phyloP scores from a whole-genome alignment of 2,329 filamentous ascomycete species.

The Exophiala xenobiotica region DNA sequence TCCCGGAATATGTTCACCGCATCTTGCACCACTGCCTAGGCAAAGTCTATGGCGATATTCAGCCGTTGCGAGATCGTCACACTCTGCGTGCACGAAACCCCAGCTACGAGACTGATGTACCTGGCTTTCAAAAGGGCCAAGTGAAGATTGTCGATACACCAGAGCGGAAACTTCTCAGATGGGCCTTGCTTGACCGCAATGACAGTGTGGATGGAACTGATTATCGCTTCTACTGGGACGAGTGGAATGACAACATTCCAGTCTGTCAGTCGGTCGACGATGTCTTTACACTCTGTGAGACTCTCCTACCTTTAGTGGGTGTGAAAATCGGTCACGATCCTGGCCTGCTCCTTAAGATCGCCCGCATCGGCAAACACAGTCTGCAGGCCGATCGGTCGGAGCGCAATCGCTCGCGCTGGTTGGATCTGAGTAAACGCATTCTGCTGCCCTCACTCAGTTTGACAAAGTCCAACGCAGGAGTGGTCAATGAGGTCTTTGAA shows the following conservation, averaged over 20 bases:
- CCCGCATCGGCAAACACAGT: constrained; percentile 79
- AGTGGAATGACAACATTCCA: constrained; percentile 92
- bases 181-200: constrained; percentile 77
- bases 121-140: constrained; percentile 66
- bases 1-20: constrained; percentile 78
- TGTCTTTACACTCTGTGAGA: constrained; percentile 80
- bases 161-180: constrained; percentile 69
- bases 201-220: constrained; percentile 72
- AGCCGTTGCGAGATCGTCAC: constrained; percentile 45
- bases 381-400: constrained; percentile 68
- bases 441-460: constrained; percentile 87
- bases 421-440: constrained; percentile 76
- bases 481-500: constrained; percentile 83
- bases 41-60: constrained; percentile 63
- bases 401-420: constrained; percentile 74
- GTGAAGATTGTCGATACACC: constrained; percentile 61
- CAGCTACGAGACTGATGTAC: constrained; percentile 61
- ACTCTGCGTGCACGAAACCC: constrained; percentile 51
- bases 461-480: constrained; percentile 77
- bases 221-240: constrained; percentile 95
- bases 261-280: constrained; percentile 89
- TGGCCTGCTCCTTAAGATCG: constrained; percentile 73
- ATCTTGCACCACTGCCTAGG: constrained; percentile 79
- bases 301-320: constrained; percentile 80
- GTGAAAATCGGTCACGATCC: constrained; percentile 86